A percentile compares a stretch with the other conserved stretches of the same genome.
Evolutionary conservation across 2,329 filamentous ascomycete species (phyloP).

Genomic region (Aspergillus vadensis): DNA sequence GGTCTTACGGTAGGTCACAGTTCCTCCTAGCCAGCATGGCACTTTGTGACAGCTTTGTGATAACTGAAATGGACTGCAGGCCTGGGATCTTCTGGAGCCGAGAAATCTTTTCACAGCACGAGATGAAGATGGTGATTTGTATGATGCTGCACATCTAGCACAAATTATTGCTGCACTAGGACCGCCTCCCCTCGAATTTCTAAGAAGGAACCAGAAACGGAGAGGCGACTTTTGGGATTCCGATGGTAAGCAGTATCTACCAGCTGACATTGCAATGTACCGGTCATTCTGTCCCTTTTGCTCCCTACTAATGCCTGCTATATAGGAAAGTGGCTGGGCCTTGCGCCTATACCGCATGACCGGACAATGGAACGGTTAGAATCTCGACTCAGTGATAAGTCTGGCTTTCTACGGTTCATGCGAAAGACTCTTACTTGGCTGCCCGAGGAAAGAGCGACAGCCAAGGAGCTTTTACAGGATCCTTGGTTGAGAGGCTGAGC

Average conservation of each 20-base stretch:
- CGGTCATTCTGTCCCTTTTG: background rate
- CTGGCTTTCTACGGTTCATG: conserved; percentile 38
- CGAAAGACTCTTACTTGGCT: conserved; percentile 40
- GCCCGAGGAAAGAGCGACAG: conserved; percentile 38
- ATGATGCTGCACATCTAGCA: conserved; percentile 47
- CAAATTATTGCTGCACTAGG: conserved; percentile 49
- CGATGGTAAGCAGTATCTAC: conserved; percentile 28
- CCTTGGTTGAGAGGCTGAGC: conserved; percentile 31
- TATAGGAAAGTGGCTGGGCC: conserved; percentile 33
- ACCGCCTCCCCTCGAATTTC: conserved; percentile 40
- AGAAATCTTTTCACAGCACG: conserved; percentile 44
- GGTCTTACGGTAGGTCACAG: conserved; percentile 31
- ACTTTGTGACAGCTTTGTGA: background rate
- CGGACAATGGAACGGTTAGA: conserved; percentile 26
- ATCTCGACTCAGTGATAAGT: conserved; percentile 21
- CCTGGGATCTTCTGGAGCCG: conserved; percentile 52
- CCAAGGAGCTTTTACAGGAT: conserved; percentile 39
- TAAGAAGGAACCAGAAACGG: conserved; percentile 29
- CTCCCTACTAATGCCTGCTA: background rate
- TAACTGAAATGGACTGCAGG: conserved; percentile 27
- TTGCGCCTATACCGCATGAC: conserved; percentile 29
- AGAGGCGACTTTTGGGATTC: conserved; percentile 41
- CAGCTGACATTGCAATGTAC: background rate
- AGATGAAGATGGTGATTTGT: conserved; percentile 39
- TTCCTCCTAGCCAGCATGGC: conserved; percentile 6